phyloP scores from a whole-genome alignment of 2,329 filamentous ascomycete genomes.

The Ophiostoma australiae region DNA sequence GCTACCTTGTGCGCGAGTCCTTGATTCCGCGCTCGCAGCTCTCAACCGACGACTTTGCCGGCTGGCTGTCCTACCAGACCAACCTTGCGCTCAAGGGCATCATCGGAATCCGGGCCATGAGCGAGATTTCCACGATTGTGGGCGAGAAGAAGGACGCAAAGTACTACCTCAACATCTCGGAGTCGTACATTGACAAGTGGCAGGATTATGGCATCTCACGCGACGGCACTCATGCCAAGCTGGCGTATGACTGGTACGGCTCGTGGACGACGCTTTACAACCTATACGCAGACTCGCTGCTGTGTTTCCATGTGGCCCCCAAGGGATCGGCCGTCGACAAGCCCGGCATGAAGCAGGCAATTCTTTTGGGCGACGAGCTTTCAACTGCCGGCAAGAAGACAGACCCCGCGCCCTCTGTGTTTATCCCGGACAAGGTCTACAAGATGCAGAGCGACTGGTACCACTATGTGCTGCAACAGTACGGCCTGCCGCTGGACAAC shows the following conservation, averaged over 20 bases:
- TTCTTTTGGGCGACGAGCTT: background rate
- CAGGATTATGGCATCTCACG: conserved; percentile 61
- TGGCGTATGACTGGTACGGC: conserved; percentile 71
- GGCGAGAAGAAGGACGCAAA: conserved; percentile 55
- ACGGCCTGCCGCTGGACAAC: conserved; percentile 76
- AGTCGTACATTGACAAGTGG: conserved; percentile 66
- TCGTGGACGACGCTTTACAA: conserved; percentile 76
- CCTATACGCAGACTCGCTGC: conserved; percentile 58
- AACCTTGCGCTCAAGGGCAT: conserved; percentile 74
- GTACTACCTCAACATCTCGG: conserved; percentile 59
- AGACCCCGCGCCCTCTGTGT: conserved; percentile 35
- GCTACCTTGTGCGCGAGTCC: conserved; percentile 65
- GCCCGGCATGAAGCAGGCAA: conserved; percentile 24
- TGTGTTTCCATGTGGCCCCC: conserved; percentile 34
- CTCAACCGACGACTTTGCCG: conserved; percentile 73
- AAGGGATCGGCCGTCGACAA: conserved; percentile 22
- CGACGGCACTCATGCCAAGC: conserved; percentile 63
- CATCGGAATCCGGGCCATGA: conserved; percentile 73
- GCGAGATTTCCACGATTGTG: conserved; percentile 57
- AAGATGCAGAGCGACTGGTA: conserved; percentile 78
- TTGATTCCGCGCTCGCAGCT: conserved; percentile 67
- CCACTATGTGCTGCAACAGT: conserved; percentile 69
- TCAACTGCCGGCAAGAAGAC: conserved; percentile 21
- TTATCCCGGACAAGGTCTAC: conserved; percentile 73
- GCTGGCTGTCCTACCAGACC: conserved; percentile 67